Conservation (phyloP, 1,284 basidiomycete genomes). For the Cryptococcus sp. region DNA sequence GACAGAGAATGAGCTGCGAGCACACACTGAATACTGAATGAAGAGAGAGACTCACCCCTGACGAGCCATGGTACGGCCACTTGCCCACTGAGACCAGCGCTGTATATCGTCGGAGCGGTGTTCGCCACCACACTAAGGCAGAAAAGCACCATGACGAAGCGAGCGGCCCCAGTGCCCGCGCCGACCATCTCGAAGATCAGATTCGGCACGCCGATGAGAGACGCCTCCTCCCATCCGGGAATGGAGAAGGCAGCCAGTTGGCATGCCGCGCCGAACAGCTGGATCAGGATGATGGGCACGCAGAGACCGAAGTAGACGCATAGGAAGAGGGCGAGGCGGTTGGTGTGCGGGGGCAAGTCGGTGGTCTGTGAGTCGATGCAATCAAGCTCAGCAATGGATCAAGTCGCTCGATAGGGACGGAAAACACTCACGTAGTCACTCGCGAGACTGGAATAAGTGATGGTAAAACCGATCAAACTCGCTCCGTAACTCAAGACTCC, state of each 20-base stretch:
- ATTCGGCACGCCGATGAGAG: constrained; percentile 68
- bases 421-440: constrained; percentile 46
- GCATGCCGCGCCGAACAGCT: constrained; percentile 69
- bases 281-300: constrained; percentile 66
- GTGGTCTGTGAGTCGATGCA: constrained; percentile 51
- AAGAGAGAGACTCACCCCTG: constrained; percentile 27
- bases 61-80: constrained; percentile 66
- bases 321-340: constrained; percentile 59
- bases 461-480: constrained; percentile 49
- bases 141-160: constrained; percentile 73
- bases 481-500: constrained; percentile 47
- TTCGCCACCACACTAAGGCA: constrained; percentile 72
- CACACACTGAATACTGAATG: background rate
- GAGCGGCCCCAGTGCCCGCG: constrained; percentile 65
- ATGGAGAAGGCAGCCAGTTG: constrained; percentile 61
- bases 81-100: constrained; percentile 78
- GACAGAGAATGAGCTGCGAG: constrained; percentile 2
- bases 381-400: background rate
- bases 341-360: constrained; percentile 49
- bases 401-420: background rate
- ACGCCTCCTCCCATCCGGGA: constrained; percentile 64
- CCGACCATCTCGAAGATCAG: constrained; percentile 74
- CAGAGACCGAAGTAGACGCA: constrained; percentile 75
- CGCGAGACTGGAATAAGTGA: constrained; percentile 44
- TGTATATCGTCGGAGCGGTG: constrained; percentile 80